These are phyloP conservation scores for Stachybotrys echinatus DNA, from an alignment of 2,329 filamentous ascomycete genomes.

Conservation along the genomic window DNA sequence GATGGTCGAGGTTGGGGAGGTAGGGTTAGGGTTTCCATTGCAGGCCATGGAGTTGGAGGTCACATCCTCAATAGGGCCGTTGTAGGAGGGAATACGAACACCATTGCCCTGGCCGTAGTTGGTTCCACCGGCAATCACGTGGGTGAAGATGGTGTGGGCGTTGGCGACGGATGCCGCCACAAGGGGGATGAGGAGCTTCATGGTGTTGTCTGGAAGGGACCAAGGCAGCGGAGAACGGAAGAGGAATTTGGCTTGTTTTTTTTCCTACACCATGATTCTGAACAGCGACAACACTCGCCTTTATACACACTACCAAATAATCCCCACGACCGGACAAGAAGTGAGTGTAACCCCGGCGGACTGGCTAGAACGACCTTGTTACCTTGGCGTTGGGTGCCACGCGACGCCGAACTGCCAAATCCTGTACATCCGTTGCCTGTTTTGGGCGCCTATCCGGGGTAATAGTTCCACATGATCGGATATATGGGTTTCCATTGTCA, in stretches of 20 bases:
- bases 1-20: conserved; percentile 40
- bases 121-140: conserved; percentile 39
- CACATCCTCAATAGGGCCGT: conserved; percentile 51
- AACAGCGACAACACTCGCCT: not conserved
- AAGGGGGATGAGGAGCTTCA: conserved; percentile 1
- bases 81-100: conserved; percentile 47
- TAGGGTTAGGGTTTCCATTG: conserved; percentile 51
- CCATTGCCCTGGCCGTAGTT: conserved; percentile 41
- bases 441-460: not conserved
- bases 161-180: not conserved
- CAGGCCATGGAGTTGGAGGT: conserved; percentile 49
- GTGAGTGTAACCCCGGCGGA: not conserved
- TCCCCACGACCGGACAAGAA: not conserved
- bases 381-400: not conserved
- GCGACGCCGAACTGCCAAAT: not conserved
- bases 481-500: not conserved
- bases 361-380: not conserved
- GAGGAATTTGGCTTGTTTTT: too few species aligned
- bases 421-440: not conserved
- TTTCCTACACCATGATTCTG: too few species aligned
- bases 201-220: not conserved
- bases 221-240: not conserved
- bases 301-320: not conserved
- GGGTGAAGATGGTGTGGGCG: conserved; percentile 37
- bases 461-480: not conserved